phyloP scores from a whole-genome alignment of 1,284 basidiomycete genomes.

The Pseudozyma sp. region DNA sequence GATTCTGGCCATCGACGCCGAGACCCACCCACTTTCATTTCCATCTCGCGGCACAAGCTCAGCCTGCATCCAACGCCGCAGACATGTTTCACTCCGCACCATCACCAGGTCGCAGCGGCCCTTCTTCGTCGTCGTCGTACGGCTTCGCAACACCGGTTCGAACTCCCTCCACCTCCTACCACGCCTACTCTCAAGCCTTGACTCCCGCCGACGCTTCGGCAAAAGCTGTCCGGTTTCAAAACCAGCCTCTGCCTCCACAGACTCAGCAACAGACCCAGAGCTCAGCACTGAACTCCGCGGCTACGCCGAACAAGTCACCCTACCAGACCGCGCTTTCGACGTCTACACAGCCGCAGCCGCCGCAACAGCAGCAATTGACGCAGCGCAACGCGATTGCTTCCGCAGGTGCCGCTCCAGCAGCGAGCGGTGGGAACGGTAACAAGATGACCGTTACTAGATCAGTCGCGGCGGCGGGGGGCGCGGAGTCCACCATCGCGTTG shows the following conservation, averaged over 20 bases:
- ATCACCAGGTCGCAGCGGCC: constrained; percentile 4
- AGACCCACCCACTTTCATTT: not conserved
- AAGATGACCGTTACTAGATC: not conserved
- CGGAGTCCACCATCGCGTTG: constrained; percentile 17
- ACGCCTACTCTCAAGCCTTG: constrained; percentile 30
- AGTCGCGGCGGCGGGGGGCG: not conserved
- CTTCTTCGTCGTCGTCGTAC: constrained; percentile 9
- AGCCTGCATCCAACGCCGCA: not conserved
- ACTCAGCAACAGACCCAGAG: constrained; percentile 2
- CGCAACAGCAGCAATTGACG: not conserved
- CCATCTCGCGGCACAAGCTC: not conserved
- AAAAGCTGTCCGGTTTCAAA: constrained; percentile 44
- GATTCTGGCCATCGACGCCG: too few species aligned
- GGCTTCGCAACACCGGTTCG: constrained; percentile 36
- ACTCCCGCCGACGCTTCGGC: constrained; percentile 15
- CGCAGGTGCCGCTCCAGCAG: not conserved
- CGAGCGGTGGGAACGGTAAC: not conserved
- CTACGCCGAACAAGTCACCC: constrained; percentile 19
- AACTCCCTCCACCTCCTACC: constrained; percentile 22
- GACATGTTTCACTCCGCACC: constrained; percentile 16
- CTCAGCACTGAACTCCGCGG: not conserved
- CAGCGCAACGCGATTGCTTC: not conserved
- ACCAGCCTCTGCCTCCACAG: constrained; percentile 31
- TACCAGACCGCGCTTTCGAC: constrained; percentile 17
- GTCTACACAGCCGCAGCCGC: constrained; percentile 7